Conservation (phyloP, 306 rosid species). For the cucumber (Cucumis sativus) region DNA sequence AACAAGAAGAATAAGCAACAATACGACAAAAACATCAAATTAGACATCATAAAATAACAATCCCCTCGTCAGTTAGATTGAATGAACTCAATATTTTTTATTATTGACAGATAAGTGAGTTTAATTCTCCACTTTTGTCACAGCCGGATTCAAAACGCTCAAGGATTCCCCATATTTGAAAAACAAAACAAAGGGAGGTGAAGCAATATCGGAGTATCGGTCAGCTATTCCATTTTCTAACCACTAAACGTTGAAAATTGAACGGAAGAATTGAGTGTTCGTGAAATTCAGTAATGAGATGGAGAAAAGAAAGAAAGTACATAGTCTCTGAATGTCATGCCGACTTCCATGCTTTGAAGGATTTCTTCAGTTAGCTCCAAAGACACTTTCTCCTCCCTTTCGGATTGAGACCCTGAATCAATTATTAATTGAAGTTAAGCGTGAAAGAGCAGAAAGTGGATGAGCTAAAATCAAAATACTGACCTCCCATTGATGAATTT, state of each 20-base stretch:
- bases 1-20: neutral
- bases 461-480: neutral
- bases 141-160: neutral
- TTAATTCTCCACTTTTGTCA: neutral
- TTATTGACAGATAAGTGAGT: neutral
- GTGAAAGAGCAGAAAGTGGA: neutral
- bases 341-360: conserved; percentile 97
- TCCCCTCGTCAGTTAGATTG: neutral
- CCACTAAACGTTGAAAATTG: neutral
- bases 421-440: neutral
- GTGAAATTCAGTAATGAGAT: neutral
- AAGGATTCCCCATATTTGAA: neutral
- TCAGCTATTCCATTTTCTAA: neutral
- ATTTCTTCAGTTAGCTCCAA: conserved; percentile 87
- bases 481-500: conserved; percentile 11
- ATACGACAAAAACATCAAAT: neutral
- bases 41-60: neutral
- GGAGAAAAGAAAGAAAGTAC: conserved; percentile 20
- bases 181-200: neutral
- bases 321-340: conserved; percentile 85
- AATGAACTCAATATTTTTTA: neutral
- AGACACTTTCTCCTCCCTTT: conserved; percentile 86
- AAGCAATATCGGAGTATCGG: neutral
- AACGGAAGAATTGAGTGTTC: neutral
- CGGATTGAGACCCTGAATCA: conserved; percentile 38